phyloP scores from a whole-genome alignment of 208 protist genomes.

The Trypanosoma mega region DNA sequence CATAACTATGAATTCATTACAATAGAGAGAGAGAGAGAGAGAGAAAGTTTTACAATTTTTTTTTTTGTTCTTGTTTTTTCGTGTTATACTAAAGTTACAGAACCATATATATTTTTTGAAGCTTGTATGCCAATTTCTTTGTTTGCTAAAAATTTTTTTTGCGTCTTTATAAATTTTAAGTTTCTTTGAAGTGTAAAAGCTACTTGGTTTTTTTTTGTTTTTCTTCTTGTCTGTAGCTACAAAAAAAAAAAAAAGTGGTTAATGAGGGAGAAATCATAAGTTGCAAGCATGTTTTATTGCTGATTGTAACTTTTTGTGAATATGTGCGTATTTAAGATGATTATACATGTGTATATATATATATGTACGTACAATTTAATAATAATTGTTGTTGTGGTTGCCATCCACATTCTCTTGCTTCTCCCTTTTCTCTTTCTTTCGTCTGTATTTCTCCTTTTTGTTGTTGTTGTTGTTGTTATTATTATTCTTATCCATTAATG shows the following conservation, averaged over 20 bases:
- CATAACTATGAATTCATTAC: no score
- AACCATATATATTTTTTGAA: no score
- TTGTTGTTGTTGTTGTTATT: conserved; percentile 11
- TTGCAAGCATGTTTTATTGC: no score
- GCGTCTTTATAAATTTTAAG: not conserved
- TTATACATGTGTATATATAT: no score
- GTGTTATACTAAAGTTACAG: not conserved
- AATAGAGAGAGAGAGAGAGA: not conserved
- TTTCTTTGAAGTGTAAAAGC: not conserved
- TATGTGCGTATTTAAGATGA: no score
- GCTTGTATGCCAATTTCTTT: conserved; percentile 5
- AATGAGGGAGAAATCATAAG: no score
- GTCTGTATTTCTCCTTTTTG: conserved; percentile 5
- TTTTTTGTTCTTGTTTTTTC: conserved; percentile 16
- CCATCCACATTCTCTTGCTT: no score
- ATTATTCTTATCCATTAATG: conserved; percentile 16
- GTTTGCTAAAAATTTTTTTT: conserved; percentile 16
- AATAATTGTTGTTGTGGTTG: no score
- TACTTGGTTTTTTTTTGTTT: conserved; percentile 27
- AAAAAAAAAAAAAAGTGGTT: no score
- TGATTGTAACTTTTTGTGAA: no score
- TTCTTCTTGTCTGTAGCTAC: conserved; percentile 2
- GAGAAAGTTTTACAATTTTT: not conserved
- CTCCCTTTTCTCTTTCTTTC: conserved; percentile 18
- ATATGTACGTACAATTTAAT: no score